Percentiles rank a stretch among this genome's conserved stretches.
phyloP scores from a whole-genome alignment of 148 eudicot species.

The Linanthus parryae region DNA sequence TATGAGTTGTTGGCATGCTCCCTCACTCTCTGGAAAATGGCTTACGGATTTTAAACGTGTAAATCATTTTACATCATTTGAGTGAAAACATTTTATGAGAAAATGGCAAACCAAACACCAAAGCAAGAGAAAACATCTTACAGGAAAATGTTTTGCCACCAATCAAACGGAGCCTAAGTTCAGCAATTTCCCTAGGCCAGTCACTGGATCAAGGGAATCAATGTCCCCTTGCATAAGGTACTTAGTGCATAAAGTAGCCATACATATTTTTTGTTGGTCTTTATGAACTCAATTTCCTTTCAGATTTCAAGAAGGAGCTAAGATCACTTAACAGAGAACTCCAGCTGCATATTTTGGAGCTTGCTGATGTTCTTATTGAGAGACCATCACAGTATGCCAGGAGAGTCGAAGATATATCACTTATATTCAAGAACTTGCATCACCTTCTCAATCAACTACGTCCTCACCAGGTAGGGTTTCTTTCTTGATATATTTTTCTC shows the following conservation, averaged over 20 bases:
- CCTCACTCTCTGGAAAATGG: too few relatives aligned
- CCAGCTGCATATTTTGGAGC: conserved; percentile 88
- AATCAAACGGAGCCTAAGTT: too few relatives aligned
- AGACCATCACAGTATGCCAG: conserved; percentile 93
- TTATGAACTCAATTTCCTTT: background rate
- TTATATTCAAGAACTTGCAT: conserved; percentile 82
- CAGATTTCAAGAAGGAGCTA: conserved; percentile 87
- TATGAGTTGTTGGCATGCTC: too few relatives aligned
- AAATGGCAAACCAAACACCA: too few relatives aligned
- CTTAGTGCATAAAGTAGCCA: background rate
- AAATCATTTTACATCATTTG: too few relatives aligned
- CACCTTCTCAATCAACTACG: conserved; percentile 88
- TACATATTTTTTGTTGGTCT: background rate
- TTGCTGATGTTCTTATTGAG: conserved; percentile 88
- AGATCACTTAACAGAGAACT: conserved; percentile 79
- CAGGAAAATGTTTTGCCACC: too few relatives aligned
- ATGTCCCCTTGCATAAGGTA: background rate
- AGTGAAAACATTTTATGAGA: too few relatives aligned
- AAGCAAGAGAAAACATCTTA: too few relatives aligned
- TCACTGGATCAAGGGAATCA: background rate
- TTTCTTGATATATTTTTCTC: background rate
- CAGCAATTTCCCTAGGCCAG: too few relatives aligned
- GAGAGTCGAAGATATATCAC: conserved; percentile 90
- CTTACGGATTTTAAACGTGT: too few relatives aligned
- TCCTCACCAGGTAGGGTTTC: conserved; percentile 73